Evolutionary conservation across 2,329 filamentous ascomycete species (phyloP).

Genomic region (Neobulgaria alba): DNA sequence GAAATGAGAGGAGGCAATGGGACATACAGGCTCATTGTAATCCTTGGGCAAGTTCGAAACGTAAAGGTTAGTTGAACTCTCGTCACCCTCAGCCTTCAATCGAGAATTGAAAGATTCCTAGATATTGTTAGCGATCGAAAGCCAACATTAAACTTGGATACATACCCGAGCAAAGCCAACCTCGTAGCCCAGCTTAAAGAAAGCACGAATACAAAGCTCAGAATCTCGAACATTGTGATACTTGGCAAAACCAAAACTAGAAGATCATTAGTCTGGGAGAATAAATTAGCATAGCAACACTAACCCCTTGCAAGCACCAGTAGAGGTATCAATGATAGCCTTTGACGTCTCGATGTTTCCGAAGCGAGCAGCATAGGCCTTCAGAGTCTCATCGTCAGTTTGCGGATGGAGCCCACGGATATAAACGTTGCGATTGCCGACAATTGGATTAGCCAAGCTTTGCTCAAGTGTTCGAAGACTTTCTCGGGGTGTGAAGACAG

Average conservation of each 20-base stretch:
- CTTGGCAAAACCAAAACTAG: constrained; percentile 93
- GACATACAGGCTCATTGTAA: constrained; percentile 77
- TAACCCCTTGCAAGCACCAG: constrained; percentile 92
- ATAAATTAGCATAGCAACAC: constrained; percentile 21
- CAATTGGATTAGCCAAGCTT: constrained; percentile 83
- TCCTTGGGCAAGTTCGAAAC: constrained; percentile 93
- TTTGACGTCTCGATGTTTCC: constrained; percentile 94
- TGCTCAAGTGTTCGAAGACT: constrained; percentile 86
- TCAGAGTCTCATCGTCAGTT: constrained; percentile 84
- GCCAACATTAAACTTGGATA: constrained; percentile 2
- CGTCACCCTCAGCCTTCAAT: constrained; percentile 91
- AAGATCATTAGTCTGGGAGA: constrained; percentile 3
- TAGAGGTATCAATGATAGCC: constrained; percentile 93
- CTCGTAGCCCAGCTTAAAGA: constrained; percentile 91
- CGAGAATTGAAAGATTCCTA: constrained; percentile 97
- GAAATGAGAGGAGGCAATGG: background rate
- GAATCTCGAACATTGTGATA: constrained; percentile 82
- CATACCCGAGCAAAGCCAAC: constrained; percentile 89
- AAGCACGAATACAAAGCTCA: constrained; percentile 91
- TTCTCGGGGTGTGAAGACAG: constrained; percentile 76
- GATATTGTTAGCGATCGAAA: constrained; percentile 18
- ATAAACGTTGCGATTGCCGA: constrained; percentile 95
- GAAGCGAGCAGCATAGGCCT: constrained; percentile 76
- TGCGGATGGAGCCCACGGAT: constrained; percentile 93
- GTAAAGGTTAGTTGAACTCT: constrained; percentile 87